phyloP scores from a whole-genome alignment of 805 yeast genomes.

The Blastobotrys terrestris region DNA sequence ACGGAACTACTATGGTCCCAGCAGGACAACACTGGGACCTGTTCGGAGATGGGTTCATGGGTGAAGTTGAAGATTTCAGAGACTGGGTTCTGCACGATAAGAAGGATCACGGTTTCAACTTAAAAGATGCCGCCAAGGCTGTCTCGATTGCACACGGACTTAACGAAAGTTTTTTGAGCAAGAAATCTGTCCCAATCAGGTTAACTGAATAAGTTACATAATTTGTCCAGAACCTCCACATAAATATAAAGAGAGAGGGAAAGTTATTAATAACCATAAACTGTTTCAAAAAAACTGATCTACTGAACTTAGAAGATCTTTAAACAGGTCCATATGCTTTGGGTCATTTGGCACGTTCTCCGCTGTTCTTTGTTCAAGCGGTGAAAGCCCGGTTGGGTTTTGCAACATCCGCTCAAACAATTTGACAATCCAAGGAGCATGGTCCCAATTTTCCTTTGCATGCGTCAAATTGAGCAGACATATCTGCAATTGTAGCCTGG shows the following conservation, averaged over 20 bases:
- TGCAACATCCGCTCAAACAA: conserved; percentile 5
- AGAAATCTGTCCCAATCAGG: neutral
- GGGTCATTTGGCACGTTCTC: neutral
- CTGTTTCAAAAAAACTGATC: neutral
- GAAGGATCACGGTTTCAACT: conserved; percentile 10
- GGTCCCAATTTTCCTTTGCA: conserved; percentile 15
- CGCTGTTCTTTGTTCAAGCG: no score
- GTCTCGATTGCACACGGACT: conserved; percentile 16
- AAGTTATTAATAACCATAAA: no score
- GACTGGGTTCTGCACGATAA: conserved; percentile 15
- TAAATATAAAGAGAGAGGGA: no score
- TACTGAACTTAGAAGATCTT: neutral
- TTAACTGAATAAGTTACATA: neutral
- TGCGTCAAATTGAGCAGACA: conserved; percentile 13
- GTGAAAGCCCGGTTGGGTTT: no score
- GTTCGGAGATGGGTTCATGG: conserved; percentile 11
- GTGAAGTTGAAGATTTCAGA: conserved; percentile 14
- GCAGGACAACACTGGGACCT: conserved; percentile 13
- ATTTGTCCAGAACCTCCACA: no score
- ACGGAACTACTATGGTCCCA: conserved; percentile 15
- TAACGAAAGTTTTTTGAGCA: conserved; percentile 8
- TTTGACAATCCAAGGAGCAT: conserved; percentile 11
- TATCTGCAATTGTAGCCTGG: conserved; percentile 10
- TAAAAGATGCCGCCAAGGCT: conserved; percentile 20
- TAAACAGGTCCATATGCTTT: neutral